These are phyloP conservation scores for Morella rubra DNA, from an alignment of 306 rosid species.

Conservation along the genomic window DNA sequence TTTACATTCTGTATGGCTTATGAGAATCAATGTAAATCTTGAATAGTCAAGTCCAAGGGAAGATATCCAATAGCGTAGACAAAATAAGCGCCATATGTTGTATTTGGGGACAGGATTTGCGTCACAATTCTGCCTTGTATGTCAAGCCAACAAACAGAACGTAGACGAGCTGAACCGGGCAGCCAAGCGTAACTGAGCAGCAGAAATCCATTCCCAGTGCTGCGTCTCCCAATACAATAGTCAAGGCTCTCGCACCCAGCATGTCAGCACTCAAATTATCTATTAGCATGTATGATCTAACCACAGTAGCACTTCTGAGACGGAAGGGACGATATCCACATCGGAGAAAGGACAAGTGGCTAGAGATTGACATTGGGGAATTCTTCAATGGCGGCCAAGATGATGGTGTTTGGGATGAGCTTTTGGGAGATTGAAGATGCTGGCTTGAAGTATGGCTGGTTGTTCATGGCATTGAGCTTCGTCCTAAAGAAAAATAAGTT, in stretches of 20 bases:
- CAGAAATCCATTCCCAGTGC: background rate
- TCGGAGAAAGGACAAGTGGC: too few species aligned
- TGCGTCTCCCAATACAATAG: background rate
- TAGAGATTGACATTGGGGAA: too few species aligned
- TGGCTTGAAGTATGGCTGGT: too few species aligned
- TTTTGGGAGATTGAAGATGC: too few species aligned
- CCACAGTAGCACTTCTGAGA: too few species aligned
- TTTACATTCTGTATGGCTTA: slow-evolving; percentile 71
- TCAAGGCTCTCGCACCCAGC: background rate
- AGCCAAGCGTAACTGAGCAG: too few species aligned
- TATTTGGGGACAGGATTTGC: background rate
- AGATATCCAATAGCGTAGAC: background rate
- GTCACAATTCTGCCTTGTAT: background rate
- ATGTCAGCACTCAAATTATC: background rate
- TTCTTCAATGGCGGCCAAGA: too few species aligned
- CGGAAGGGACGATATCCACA: too few species aligned
- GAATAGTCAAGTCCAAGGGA: slow-evolving; percentile 13
- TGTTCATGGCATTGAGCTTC: too few species aligned
- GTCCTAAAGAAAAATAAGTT: too few species aligned
- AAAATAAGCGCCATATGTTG: background rate
- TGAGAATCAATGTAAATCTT: slow-evolving; percentile 59
- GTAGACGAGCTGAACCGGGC: background rate
- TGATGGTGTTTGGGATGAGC: too few species aligned
- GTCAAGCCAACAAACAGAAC: background rate
- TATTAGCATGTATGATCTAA: background rate